Evolutionary conservation across 129 eudicot genomes (phyloP).

Genomic region (Sambucus nigra): DNA sequence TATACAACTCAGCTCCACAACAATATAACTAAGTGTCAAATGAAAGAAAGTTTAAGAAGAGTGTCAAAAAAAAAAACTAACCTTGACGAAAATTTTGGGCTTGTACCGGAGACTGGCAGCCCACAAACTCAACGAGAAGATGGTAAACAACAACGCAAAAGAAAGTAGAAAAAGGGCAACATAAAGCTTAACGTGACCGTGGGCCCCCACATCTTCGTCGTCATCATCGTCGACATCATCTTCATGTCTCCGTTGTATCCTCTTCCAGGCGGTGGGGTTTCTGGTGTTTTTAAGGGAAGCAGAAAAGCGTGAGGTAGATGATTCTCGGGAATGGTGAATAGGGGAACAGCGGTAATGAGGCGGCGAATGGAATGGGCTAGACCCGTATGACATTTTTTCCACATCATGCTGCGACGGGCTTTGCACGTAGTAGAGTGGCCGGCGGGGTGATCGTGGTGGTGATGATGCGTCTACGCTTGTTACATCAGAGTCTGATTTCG

Average conservation of each 20-base stretch:
- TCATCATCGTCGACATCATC: constrained; percentile 28
- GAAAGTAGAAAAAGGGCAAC: constrained; percentile 51
- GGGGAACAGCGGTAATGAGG: constrained; percentile 84
- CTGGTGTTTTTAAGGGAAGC: constrained; percentile 42
- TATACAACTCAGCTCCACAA: no score
- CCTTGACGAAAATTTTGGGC: constrained; percentile 70
- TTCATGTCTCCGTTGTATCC: constrained; percentile 29
- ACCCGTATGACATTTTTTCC: constrained; percentile 74
- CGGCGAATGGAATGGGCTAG: constrained; percentile 72
- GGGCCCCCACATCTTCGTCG: constrained; percentile 8
- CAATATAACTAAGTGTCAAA: not conserved
- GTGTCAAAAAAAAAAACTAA: constrained; percentile 2
- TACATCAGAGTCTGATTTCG: constrained; percentile 74
- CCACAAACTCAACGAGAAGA: constrained; percentile 74
- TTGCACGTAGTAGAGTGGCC: constrained; percentile 85
- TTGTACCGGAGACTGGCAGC: constrained; percentile 66
- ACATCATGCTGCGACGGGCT: constrained; percentile 68
- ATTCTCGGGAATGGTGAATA: constrained; percentile 84
- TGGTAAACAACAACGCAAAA: constrained; percentile 41
- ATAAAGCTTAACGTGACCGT: constrained; percentile 43
- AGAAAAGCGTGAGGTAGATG: constrained; percentile 75
- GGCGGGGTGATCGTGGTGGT: constrained; percentile 73
- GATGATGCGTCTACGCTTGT: constrained; percentile 71
- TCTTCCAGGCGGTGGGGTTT: constrained; percentile 40
- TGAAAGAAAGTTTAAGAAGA: not conserved